Evolutionary conservation across 805 yeast genomes (phyloP).

Genomic region (Zygosaccharomyces bailii): DNA sequence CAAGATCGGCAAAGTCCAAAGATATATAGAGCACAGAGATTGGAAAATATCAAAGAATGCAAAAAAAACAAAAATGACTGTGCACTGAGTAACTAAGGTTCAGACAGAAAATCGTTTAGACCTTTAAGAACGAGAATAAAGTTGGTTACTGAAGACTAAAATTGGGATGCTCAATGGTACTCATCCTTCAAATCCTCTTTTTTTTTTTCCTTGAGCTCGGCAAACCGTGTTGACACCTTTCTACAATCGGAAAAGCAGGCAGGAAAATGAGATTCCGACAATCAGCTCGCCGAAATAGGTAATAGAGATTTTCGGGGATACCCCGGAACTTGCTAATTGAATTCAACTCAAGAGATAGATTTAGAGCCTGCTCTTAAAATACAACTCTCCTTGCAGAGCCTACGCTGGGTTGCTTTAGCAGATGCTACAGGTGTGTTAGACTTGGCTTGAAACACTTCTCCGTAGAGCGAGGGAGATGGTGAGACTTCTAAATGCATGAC

Average conservation of each 20-base stretch:
- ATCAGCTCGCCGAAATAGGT: background rate
- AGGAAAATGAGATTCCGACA: background rate
- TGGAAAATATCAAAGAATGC: background rate
- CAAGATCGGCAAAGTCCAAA: background rate
- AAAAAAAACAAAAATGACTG: too few species aligned
- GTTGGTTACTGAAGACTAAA: background rate
- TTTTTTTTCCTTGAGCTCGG: background rate
- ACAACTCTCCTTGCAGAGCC: too few species aligned
- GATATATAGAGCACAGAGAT: background rate
- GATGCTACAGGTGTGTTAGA: too few species aligned
- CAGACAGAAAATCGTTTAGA: background rate
- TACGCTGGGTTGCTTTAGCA: too few species aligned
- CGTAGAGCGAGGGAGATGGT: too few species aligned
- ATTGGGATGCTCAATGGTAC: too few species aligned
- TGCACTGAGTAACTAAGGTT: too few species aligned
- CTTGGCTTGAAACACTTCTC: too few species aligned
- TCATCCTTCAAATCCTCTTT: background rate
- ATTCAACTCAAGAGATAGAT: background rate
- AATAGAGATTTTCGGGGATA: background rate
- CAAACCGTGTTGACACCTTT: background rate
- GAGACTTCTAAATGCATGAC: too few species aligned
- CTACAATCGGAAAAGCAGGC: background rate
- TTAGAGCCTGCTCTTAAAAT: too few species aligned
- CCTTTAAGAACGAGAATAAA: background rate
- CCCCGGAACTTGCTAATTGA: background rate